Percentiles rank a stretch among this genome's conserved stretches.
phyloP scores from a whole-genome alignment of 2,329 filamentous ascomycete genomes.

The Exophiala sp. region DNA sequence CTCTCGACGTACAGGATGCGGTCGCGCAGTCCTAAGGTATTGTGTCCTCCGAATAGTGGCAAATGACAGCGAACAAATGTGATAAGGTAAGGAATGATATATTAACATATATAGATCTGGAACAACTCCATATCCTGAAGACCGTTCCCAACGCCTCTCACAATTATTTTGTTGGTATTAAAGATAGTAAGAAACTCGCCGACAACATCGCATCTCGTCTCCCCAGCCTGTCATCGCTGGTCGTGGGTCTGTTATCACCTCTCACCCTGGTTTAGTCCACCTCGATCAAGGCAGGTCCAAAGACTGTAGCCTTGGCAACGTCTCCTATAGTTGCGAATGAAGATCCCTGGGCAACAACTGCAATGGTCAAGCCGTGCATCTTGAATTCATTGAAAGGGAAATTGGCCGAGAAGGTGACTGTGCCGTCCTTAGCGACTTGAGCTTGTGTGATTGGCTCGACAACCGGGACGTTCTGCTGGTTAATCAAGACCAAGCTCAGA shows the following conservation, averaged over 20 bases:
- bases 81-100: no score
- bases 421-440: constrained; percentile 20
- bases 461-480: constrained; percentile 37
- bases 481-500: constrained; percentile 37
- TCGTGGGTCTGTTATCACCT: constrained; percentile 36
- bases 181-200: no score
- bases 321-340: constrained; percentile 32
- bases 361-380: constrained; percentile 39
- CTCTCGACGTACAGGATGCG: no score
- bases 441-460: constrained; percentile 31
- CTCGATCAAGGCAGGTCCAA: constrained; percentile 36
- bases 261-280: constrained; percentile 27
- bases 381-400: constrained; percentile 35
- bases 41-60: no score
- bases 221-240: no score
- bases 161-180: no score
- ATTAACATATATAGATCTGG: no score
- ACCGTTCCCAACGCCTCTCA: no score
- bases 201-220: no score
- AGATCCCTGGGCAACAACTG: constrained; percentile 33
- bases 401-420: constrained; percentile 29
- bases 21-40: no score
- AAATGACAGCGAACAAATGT: no score
- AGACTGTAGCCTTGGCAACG: constrained; percentile 33
- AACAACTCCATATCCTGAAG: no score